These are phyloP conservation scores for Neurospora tetraspora DNA, from an alignment of 495 filamentous ascomycete genomes.

Conservation along the genomic window DNA sequence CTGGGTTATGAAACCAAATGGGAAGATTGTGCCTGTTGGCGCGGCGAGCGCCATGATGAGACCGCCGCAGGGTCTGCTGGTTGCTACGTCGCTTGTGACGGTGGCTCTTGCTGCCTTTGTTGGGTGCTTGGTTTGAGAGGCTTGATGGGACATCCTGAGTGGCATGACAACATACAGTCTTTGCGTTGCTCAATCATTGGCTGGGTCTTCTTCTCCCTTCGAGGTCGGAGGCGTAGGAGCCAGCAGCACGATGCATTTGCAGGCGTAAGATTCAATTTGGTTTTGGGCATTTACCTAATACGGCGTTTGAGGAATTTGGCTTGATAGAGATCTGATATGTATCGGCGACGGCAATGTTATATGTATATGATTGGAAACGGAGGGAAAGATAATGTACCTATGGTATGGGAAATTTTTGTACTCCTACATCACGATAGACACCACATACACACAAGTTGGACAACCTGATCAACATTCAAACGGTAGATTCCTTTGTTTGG, in stretches of 20 bases:
- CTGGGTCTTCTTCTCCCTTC: background rate
- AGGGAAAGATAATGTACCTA: background rate
- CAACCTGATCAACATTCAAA: background rate
- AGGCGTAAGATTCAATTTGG: background rate
- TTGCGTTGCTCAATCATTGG: background rate
- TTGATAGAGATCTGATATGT: background rate
- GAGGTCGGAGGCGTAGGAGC: background rate
- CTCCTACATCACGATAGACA: background rate
- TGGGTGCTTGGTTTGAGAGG: background rate
- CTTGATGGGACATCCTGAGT: background rate
- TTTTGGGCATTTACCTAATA: background rate
- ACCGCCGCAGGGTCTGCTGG: background rate
- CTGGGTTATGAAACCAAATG: conserved; percentile 63
- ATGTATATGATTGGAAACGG: background rate
- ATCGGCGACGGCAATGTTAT: background rate
- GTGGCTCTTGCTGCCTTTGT: background rate
- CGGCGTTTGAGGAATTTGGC: background rate
- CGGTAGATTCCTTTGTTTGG: background rate
- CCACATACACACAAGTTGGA: background rate
- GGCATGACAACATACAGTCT: background rate
- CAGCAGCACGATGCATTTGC: background rate
- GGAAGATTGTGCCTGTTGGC: conserved; percentile 54
- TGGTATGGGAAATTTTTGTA: background rate
- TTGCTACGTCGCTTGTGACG: background rate
- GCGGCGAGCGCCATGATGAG: conserved; percentile 22